Evolutionary conservation across 164 flowering plant species (phyloP).

Genomic region (Stephania japonica): DNA sequence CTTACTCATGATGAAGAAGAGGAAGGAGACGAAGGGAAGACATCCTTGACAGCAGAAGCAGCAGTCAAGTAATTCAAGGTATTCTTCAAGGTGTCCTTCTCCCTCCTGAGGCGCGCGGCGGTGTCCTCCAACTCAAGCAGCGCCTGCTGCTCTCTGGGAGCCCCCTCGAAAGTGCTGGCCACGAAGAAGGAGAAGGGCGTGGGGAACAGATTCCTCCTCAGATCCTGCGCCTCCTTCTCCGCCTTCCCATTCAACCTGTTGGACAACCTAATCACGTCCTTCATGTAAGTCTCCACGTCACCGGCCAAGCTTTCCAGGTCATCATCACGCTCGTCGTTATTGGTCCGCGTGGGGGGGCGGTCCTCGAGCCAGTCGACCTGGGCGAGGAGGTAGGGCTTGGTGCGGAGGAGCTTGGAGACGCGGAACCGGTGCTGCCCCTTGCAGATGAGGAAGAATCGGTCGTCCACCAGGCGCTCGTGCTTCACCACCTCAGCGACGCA

Average conservation of each 20-base stretch:
- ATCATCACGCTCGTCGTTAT: conserved; percentile 32
- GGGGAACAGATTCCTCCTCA: conserved; percentile 78
- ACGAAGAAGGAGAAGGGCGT: conserved; percentile 97
- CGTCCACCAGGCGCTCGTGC: conserved; percentile 92
- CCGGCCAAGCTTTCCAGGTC: conserved; percentile 58
- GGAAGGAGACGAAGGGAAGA: conserved; percentile 55
- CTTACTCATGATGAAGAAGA: too few relatives aligned
- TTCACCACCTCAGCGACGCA: conserved; percentile 95
- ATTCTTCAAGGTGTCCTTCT: conserved; percentile 86
- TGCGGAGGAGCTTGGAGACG: conserved; percentile 48
- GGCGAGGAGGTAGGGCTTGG: conserved; percentile 86
- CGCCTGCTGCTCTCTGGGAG: conserved; percentile 96
- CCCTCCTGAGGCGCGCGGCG: conserved; percentile 74
- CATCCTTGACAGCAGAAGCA: conserved; percentile 94
- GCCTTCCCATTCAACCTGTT: conserved; percentile 82
- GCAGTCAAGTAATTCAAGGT: conserved; percentile 91
- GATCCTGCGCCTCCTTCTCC: conserved; percentile 77
- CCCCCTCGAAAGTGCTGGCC: conserved; percentile 94
- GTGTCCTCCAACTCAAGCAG: conserved; percentile 90
- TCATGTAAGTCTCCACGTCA: conserved; percentile 84
- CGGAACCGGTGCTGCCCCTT: conserved; percentile 95
- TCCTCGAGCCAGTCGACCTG: conserved; percentile 87
- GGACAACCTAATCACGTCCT: conserved; percentile 83
- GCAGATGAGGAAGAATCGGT: conserved; percentile 89
- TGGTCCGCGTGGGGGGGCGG: conserved; percentile 38